phyloP scores from a whole-genome alignment of 306 rosid genomes.

The Medicago lupulina region DNA sequence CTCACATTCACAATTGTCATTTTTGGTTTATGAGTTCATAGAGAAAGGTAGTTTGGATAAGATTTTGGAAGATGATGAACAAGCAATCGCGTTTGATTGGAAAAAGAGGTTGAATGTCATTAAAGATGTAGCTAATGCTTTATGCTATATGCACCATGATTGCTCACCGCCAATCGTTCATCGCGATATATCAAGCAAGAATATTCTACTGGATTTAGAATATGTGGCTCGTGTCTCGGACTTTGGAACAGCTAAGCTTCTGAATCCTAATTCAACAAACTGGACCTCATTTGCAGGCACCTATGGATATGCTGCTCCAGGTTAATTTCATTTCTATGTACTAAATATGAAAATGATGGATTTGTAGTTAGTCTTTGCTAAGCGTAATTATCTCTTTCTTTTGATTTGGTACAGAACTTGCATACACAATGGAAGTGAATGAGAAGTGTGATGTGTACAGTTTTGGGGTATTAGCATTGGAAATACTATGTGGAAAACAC shows the following conservation, averaged over 20 bases:
- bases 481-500: slow-evolving; percentile 34
- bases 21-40: slow-evolving; percentile 34
- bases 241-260: slow-evolving; percentile 33
- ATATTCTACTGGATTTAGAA: slow-evolving; percentile 35
- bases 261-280: slow-evolving; percentile 25
- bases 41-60: slow-evolving; percentile 21
- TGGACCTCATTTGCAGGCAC: slow-evolving; percentile 37
- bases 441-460: slow-evolving; percentile 38
- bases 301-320: slow-evolving; percentile 42
- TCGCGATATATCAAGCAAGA: slow-evolving; percentile 36
- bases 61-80: slow-evolving; percentile 20
- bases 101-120: slow-evolving; percentile 14
- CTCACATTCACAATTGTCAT: slow-evolving; percentile 9
- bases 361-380: too few species aligned
- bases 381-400: neutral
- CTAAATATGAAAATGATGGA: neutral
- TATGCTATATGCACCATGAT: slow-evolving; percentile 38
- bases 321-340: neutral
- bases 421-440: slow-evolving; percentile 13
- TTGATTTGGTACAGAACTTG: slow-evolving; percentile 18
- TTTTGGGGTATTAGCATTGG: slow-evolving; percentile 35
- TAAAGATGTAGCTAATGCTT: slow-evolving; percentile 38
- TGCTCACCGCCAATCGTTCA: slow-evolving; percentile 34
- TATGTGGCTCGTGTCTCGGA: slow-evolving; percentile 34
- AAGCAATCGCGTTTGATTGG: slow-evolving; percentile 32